These are phyloP conservation scores for Blastomyces percursus DNA, from an alignment of 2,329 filamentous ascomycete genomes.

Conservation along the genomic window DNA sequence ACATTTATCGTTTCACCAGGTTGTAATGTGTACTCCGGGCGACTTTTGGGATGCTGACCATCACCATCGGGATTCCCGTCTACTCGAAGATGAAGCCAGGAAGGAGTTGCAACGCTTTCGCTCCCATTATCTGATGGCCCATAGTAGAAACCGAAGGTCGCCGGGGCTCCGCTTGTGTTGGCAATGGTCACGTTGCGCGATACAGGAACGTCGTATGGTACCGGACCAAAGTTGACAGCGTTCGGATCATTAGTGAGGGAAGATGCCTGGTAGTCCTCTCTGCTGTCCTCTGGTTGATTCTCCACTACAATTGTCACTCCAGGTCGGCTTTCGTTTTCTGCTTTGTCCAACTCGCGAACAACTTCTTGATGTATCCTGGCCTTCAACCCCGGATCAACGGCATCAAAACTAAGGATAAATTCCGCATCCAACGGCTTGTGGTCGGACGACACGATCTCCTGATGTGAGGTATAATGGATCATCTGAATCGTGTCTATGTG, in stretches of 20 bases:
- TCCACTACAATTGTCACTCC: conserved; percentile 76
- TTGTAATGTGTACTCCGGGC: conserved; percentile 54
- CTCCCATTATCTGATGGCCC: conserved; percentile 46
- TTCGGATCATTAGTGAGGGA: conserved; percentile 30
- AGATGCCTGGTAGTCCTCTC: conserved; percentile 32
- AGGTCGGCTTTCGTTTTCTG: conserved; percentile 82
- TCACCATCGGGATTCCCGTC: conserved; percentile 39
- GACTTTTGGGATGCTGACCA: conserved; percentile 14
- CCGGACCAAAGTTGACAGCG: conserved; percentile 65
- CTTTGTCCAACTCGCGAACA: conserved; percentile 74
- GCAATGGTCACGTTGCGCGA: conserved; percentile 67
- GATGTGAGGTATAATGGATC: conserved; percentile 75
- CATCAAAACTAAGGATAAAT: conserved; percentile 76
- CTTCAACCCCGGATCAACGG: conserved; percentile 74
- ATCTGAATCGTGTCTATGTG: conserved; percentile 42
- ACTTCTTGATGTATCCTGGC: conserved; percentile 76
- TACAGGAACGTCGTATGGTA: conserved; percentile 58
- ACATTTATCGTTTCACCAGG: conserved; percentile 74
- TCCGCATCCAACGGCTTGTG: conserved; percentile 84
- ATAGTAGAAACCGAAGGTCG: conserved; percentile 69
- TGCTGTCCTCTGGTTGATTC: conserved; percentile 14
- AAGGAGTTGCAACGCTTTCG: conserved; percentile 34
- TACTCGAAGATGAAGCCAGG: conserved; percentile 64
- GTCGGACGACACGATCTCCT: conserved; percentile 81
- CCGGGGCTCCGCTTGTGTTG: conserved; percentile 76